Base-by-base conservation (phyloP, 2,329 filamentous ascomycete species). In the Xylariales sp. region DNA sequence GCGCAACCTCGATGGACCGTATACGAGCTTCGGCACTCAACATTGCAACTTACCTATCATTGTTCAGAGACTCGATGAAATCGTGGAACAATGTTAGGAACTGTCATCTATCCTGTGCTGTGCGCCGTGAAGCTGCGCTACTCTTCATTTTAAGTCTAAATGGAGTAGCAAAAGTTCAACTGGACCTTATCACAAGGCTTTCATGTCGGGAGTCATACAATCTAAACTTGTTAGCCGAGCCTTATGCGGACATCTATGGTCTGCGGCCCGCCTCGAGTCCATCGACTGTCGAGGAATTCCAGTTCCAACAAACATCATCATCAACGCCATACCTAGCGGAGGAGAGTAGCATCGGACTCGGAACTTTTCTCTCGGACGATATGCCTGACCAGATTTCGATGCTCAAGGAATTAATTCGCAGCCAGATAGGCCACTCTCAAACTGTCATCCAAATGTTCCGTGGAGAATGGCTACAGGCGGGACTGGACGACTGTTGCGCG, bases 71-170 rank as follows among this genome's bases (percentile, higher is more conserved):
- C 5, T 52, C 12, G 28, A 52, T 32, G 12, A 52, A 52, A 5
- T 16, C 30, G 5, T 52, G 48, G 48, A n/a, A 32, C 28, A 32
- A 3, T 4, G 28, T n/a, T 5, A 52, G 48, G 6, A 32, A 7
- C 10, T 52, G 48, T 30, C 28, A 52, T 28, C 16, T 30, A 16
- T 52, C 3, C 48, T 52, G 28, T 16, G 3, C 14, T 14, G 28
- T 32, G 3, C 48, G 48, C 6, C 28, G 6, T 9, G 48, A 52
- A n/a, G 30, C 30, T n/a, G 48, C n/a, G 32, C 32, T 39, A 32
- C 50, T 53, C 32, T 53, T 39, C 32, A 53, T 53, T n/a, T 3
- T 52, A 6, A 52, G n/a, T 28, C 30, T 52, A 6, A 52, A 52
- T 32, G 12, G 48, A 34, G 28, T 34, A n/a, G 28, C n/a, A 14